Base-by-base conservation (phyloP, 2,329 filamentous ascomycete species). In the Chrysoporthe cubensis region DNA sequence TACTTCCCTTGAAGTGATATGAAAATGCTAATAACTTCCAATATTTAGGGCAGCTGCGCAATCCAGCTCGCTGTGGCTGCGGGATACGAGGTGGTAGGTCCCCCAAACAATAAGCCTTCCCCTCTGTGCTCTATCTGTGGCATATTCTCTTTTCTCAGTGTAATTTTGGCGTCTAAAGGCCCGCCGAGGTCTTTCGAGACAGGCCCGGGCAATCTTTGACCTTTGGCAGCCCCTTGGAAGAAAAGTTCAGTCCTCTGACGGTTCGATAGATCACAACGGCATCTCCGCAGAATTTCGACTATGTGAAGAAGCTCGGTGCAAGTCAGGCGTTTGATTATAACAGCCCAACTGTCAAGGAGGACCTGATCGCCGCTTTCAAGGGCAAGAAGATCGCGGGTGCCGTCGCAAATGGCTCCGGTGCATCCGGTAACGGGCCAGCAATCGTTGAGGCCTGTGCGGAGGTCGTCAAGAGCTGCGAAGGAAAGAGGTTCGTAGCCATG, bases 11-110 rank as follows among this genome's bases (percentile, higher is more conserved):
- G 40, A 18, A 11, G 21, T 13, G 18, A 11, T 13, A 26, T 14
- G 26, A 26, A n/a, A 5, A 48, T 61, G 9, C 59, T 61, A 21
- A 61, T 4, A 0, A 34, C 4, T 11, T n/a, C 16, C 7, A 34
- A 34, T 4, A 26, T 26, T 26, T 26, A 61, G 43, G 82, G 82
- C 3, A 76, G 77, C 70, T 80, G 78, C 59, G 81, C 79, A 3
- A 78, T 84, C 4, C 82, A 84, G 69, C 77, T 84, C 3, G 79
- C 80, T 18, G 71, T 74, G 1, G 77, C 78, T 0, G 77, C 80
- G 4, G 82, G 82, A 3, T 82, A 80, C 66, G 75, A 80, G 32
- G 82, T 85, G 9, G 57, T 60, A 60, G n/a, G 57, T 40, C 16
- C n/a, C 16, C 14, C 4, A 14, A 21, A 11, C 16, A 34, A 42